Conservation (phyloP, 2,329 filamentous ascomycete species). For the Alternaria ethzedia region DNA sequence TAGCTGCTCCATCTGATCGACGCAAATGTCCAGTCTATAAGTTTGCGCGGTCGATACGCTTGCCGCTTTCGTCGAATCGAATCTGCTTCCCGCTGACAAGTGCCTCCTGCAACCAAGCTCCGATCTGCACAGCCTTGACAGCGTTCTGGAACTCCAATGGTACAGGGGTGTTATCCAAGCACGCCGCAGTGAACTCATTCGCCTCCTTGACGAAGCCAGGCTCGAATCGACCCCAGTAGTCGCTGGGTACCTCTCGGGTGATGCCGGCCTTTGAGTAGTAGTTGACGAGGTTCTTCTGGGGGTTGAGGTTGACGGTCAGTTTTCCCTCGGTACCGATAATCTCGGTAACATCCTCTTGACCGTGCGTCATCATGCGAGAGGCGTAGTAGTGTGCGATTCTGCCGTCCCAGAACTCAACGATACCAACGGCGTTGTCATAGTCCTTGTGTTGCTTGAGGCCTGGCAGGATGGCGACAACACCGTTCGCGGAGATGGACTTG, state of each 20-base stretch:
- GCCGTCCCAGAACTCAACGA: constrained; percentile 54
- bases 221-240: constrained; percentile 52
- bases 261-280: constrained; percentile 44
- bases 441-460: constrained; percentile 50
- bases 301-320: constrained; percentile 30
- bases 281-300: constrained; percentile 44
- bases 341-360: constrained; percentile 33
- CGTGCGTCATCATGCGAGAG: constrained; percentile 52
- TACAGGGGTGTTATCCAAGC: constrained; percentile 47
- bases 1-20: too few relatives aligned
- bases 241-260: constrained; percentile 44
- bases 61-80: constrained; percentile 45
- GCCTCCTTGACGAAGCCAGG: constrained; percentile 50
- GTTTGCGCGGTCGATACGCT: constrained; percentile 22
- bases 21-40: constrained; percentile 6
- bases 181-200: constrained; percentile 48
- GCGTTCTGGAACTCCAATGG: constrained; percentile 45
- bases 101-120: constrained; percentile 61
- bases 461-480: constrained; percentile 45
- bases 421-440: constrained; percentile 53
- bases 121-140: constrained; percentile 49
- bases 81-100: constrained; percentile 64
- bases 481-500: constrained; percentile 48
- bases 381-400: constrained; percentile 55
- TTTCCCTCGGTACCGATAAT: constrained; percentile 2